Percentiles rank a stretch among this genome's conserved stretches.
phyloP scores from a whole-genome alignment of 345 rosid genomes.

The Camelina laxa region DNA sequence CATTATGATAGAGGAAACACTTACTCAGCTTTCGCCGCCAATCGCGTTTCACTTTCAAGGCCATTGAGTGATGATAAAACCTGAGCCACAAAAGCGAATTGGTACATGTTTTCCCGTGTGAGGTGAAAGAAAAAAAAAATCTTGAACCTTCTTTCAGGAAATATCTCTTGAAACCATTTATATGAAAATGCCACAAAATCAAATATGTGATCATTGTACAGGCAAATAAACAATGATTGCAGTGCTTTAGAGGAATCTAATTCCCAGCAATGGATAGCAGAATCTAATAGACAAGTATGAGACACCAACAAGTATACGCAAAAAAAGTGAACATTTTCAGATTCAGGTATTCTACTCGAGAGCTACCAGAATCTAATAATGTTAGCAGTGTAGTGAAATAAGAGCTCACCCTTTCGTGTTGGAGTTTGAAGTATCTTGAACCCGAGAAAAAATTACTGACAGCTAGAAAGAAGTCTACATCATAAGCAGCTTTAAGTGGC shows the following conservation, averaged over 20 bases:
- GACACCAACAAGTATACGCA: neutral
- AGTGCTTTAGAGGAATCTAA: neutral
- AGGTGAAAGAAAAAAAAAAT: neutral
- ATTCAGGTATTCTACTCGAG: neutral
- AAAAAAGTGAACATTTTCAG: neutral
- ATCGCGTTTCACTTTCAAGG: constrained; percentile 62
- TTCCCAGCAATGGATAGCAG: neutral
- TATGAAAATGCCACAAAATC: constrained; percentile 31
- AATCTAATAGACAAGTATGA: neutral
- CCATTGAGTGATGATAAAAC: constrained; percentile 75
- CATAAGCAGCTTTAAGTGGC: constrained; percentile 64
- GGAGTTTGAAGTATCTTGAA: constrained; percentile 63
- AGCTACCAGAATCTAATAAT: neutral
- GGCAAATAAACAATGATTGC: neutral
- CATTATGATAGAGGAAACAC: constrained; percentile 44
- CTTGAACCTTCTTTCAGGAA: constrained; percentile 8
- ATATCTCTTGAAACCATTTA: constrained; percentile 9
- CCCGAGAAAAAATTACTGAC: constrained; percentile 54
- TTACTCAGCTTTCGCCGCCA: constrained; percentile 76
- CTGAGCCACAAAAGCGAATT: constrained; percentile 49
- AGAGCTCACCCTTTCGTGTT: constrained; percentile 73
- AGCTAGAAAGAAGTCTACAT: constrained; percentile 54
- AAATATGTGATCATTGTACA: neutral
- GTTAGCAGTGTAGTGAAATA: constrained; percentile 21
- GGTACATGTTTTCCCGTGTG: constrained; percentile 25